These are phyloP conservation scores for Litchi chinensis DNA, from an alignment of 345 rosid genomes.

Conservation along the genomic window DNA sequence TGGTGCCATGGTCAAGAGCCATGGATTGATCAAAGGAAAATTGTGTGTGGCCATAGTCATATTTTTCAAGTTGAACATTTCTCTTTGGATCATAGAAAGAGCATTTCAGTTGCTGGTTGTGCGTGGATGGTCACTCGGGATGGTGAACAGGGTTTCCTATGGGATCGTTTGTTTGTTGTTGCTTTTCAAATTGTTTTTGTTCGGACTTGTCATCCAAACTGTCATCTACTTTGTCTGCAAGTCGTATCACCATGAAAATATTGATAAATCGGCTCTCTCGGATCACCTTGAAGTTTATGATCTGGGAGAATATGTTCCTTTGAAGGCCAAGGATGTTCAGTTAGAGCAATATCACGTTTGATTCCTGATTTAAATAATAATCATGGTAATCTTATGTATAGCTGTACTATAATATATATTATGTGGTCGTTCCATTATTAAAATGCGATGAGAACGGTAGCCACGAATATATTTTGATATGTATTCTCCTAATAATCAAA, in stretches of 20 bases:
- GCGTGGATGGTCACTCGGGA: conserved; percentile 23
- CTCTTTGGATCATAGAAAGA: not conserved
- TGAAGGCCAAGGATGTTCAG: conserved; percentile 55
- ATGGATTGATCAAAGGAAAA: conserved; percentile 50
- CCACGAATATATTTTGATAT: no score
- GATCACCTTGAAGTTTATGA: conserved; percentile 55
- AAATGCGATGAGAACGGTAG: no score
- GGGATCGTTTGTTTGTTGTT: conserved; percentile 39
- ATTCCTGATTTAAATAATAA: not conserved
- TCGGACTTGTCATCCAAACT: conserved; percentile 45
- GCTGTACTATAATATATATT: not conserved
- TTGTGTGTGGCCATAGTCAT: conserved; percentile 6
- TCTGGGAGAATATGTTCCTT: conserved; percentile 52
- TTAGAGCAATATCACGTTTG: conserved; percentile 29
- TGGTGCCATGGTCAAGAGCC: conserved; percentile 44
- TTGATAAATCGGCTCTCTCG: conserved; percentile 50
- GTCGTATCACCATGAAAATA: conserved; percentile 56
- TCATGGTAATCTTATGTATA: not conserved
- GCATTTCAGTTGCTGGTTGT: conserved; percentile 35
- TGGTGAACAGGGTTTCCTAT: conserved; percentile 22
- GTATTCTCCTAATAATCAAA: no score
- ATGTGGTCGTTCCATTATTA: no score
- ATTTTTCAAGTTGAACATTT: conserved; percentile 26
- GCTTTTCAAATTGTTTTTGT: conserved; percentile 35
- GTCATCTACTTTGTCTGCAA: conserved; percentile 65